phyloP scores from a whole-genome alignment of 371 early-diverging fungal genomes.

The Parasitella parasitica region DNA sequence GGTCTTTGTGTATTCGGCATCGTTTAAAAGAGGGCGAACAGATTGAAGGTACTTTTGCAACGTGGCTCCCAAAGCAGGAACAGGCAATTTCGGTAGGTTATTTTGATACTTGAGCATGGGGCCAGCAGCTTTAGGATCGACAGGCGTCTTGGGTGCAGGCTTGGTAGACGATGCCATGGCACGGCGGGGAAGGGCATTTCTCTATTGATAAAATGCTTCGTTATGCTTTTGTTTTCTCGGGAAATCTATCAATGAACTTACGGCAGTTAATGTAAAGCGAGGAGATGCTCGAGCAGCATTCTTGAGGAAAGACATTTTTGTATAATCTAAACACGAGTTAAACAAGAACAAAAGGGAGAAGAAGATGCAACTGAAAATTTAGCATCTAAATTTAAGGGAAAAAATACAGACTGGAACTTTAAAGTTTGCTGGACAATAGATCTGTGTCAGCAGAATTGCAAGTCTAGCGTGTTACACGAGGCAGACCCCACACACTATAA shows the following conservation, averaged over 20 bases:
- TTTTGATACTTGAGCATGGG: slow-evolving; percentile 69
- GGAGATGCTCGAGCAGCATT: slow-evolving; percentile 13
- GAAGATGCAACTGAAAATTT: background rate
- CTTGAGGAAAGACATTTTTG: slow-evolving; percentile 19
- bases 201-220: background rate
- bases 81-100: slow-evolving; percentile 82
- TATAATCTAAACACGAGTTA: background rate
- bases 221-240: background rate
- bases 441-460: slow-evolving; percentile 24
- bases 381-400: slow-evolving; percentile 4
- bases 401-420: slow-evolving; percentile 2
- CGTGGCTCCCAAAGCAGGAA: slow-evolving; percentile 85
- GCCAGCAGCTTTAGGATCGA: slow-evolving; percentile 48
- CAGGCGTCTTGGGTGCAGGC: slow-evolving; percentile 42
- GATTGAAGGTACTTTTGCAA: slow-evolving; percentile 74
- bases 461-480: slow-evolving; percentile 1
- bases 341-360: slow-evolving; percentile 8
- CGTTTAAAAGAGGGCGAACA: slow-evolving; percentile 75
- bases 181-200: slow-evolving; percentile 10
- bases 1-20: slow-evolving; percentile 73
- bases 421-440: background rate
- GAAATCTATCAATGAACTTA: slow-evolving; percentile 12
- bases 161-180: slow-evolving; percentile 13
- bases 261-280: slow-evolving; percentile 18
- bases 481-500: background rate